Conservation (phyloP, 2,329 filamentous ascomycete species). For the Fonsecaea pedrosoi region DNA sequence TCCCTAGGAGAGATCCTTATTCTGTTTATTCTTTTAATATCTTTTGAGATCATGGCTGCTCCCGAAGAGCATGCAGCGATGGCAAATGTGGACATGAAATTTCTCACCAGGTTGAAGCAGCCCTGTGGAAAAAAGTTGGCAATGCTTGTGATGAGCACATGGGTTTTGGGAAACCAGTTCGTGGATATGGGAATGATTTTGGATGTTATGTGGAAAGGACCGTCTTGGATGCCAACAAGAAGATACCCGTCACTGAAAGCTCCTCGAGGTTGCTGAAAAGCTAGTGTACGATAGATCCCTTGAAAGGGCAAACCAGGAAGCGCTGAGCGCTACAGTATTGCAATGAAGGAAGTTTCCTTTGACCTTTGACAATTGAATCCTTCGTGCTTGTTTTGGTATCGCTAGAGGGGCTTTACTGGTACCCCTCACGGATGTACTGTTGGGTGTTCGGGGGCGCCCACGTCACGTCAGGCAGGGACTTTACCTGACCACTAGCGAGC, state of each 20-base stretch:
- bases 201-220: constrained; percentile 1
- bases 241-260: constrained; percentile 25
- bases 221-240: constrained; percentile 9
- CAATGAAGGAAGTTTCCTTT: constrained; percentile 17
- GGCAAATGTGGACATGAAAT: constrained; percentile 22
- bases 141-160: constrained; percentile 6
- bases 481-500: not conserved
- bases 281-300: constrained; percentile 32
- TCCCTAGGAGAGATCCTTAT: not conserved
- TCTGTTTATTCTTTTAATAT: constrained; percentile 24
- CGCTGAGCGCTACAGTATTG: constrained; percentile 34
- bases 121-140: constrained; percentile 1
- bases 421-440: not conserved
- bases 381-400: too few relatives aligned
- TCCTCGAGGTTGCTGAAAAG: constrained; percentile 31
- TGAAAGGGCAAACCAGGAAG: constrained; percentile 20
- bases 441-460: not conserved
- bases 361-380: not conserved
- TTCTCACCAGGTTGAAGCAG: constrained; percentile 11
- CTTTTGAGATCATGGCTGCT: constrained; percentile 13
- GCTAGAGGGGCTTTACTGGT: not conserved
- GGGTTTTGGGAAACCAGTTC: not conserved
- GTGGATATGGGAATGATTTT: constrained; percentile 10
- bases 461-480: not conserved
- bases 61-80: constrained; percentile 13